A percentile compares a stretch with the other conserved stretches of the same genome.
phyloP scores from a whole-genome alignment of 2,329 filamentous ascomycete species.

The Pseudocercospora fuligena region DNA sequence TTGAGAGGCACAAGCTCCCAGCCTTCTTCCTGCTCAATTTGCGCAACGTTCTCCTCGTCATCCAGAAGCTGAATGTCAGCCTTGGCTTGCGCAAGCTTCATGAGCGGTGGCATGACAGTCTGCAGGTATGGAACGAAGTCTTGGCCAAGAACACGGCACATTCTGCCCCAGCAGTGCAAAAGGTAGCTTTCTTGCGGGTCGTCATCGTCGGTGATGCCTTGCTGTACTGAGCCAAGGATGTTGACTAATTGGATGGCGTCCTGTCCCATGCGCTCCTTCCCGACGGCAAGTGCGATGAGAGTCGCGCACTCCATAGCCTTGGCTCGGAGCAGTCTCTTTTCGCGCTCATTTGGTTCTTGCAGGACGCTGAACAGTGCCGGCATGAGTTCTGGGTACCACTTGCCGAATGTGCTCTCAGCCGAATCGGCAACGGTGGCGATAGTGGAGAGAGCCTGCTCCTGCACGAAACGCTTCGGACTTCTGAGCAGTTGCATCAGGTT shows the following conservation, averaged over 20 bases:
- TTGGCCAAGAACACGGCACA: constrained; percentile 89
- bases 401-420: constrained; percentile 89
- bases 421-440: constrained; percentile 99
- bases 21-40: constrained; percentile 91
- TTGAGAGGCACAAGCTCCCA: constrained; percentile 98
- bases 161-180: constrained; percentile 98
- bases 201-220: constrained; percentile 83
- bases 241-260: constrained; percentile 89
- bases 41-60: constrained; percentile 90
- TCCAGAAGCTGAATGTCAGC: constrained; percentile 96
- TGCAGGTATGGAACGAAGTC: constrained; percentile 93
- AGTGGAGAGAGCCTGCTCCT: constrained; percentile 95
- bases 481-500: constrained; percentile 86
- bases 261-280: constrained; percentile 85
- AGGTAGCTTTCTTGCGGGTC: constrained; percentile 97
- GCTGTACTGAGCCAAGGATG: constrained; percentile 83
- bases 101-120: constrained; percentile 90
- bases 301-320: constrained; percentile 99
- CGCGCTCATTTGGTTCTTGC: constrained; percentile 87
- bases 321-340: constrained; percentile 85
- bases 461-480: constrained; percentile 92
- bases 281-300: constrained; percentile 91
- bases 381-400: constrained; percentile 97
- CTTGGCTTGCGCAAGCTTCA: constrained; percentile 90
- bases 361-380: constrained; percentile 89